Evolutionary conservation across 148 eudicot genomes (phyloP).

Genomic region (Vaccinium myrtillus): DNA sequence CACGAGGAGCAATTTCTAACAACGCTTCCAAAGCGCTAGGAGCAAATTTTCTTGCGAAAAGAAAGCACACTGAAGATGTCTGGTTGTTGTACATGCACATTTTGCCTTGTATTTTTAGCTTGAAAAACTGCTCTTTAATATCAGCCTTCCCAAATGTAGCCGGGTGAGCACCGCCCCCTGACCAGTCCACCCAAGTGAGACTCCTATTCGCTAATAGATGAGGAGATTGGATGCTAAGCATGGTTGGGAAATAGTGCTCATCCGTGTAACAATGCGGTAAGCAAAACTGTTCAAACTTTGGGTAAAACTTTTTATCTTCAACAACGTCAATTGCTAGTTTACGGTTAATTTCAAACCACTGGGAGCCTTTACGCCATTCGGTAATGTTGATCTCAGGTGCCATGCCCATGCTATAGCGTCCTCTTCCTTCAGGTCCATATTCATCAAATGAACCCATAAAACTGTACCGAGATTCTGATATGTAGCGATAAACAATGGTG

Average conservation of each 20-base stretch:
- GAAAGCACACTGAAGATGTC: not conserved
- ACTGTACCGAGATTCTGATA: not conserved
- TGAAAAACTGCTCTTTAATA: not conserved
- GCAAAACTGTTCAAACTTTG: not conserved
- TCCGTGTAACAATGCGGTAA: not conserved
- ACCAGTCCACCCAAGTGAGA: slow-evolving; percentile 1
- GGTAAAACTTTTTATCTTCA: not conserved
- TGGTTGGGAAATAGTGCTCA: not conserved
- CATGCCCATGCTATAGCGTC: not conserved
- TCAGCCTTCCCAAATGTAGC: not conserved
- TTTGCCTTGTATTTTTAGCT: not conserved
- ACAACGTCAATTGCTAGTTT: not conserved
- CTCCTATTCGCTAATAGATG: not conserved
- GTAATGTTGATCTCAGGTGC: not conserved
- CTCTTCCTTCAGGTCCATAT: not conserved
- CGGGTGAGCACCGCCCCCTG: not conserved
- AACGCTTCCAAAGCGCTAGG: slow-evolving; percentile 16
- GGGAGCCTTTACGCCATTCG: not conserved
- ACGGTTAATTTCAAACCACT: not conserved
- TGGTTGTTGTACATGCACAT: not conserved
- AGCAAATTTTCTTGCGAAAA: slow-evolving; percentile 10
- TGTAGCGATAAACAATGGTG: not conserved
- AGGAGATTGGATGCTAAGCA: not conserved
- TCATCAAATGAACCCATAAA: not conserved
- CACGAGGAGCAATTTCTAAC: slow-evolving; percentile 31